Conservation (phyloP, 192 early-diverging fungal species). For the Linnemannia hyalina region DNA sequence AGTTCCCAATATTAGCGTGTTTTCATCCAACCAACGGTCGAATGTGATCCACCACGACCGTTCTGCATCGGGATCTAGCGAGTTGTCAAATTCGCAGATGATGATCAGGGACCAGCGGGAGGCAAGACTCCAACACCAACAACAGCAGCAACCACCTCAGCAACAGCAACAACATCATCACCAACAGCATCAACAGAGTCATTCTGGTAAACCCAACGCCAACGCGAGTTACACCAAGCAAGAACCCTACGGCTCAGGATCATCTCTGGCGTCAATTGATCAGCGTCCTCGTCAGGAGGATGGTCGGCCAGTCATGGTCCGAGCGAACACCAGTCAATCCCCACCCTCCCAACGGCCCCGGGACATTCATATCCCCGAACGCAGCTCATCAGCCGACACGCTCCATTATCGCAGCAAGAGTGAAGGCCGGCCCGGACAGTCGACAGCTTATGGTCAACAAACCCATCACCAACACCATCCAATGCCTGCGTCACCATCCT, state of each 20-base stretch:
- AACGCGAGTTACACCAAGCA: background rate
- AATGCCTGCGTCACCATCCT: background rate
- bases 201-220: background rate
- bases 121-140: slow-evolving; percentile 11
- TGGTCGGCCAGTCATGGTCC: slow-evolving; percentile 11
- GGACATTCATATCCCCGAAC: slow-evolving; percentile 21
- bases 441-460: background rate
- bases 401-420: slow-evolving; percentile 11
- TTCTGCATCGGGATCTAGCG: slow-evolving; percentile 16
- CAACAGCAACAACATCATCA: slow-evolving; percentile 26
- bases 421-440: background rate
- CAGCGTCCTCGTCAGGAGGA: slow-evolving; percentile 16
- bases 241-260: slow-evolving; percentile 12
- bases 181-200: slow-evolving; percentile 1
- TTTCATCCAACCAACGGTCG: slow-evolving; percentile 30
- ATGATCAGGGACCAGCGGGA: slow-evolving; percentile 30
- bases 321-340: slow-evolving; percentile 12
- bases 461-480: background rate
- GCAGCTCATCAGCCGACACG: slow-evolving; percentile 37
- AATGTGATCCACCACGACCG: slow-evolving; percentile 16
- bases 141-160: background rate
- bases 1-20: slow-evolving; percentile 42
- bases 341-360: background rate
- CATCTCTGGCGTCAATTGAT: slow-evolving; percentile 26
- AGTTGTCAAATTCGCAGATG: background rate